These are phyloP conservation scores for Cytospora leucostoma DNA, from an alignment of 2,329 filamentous ascomycete genomes.

Conservation along the genomic window DNA sequence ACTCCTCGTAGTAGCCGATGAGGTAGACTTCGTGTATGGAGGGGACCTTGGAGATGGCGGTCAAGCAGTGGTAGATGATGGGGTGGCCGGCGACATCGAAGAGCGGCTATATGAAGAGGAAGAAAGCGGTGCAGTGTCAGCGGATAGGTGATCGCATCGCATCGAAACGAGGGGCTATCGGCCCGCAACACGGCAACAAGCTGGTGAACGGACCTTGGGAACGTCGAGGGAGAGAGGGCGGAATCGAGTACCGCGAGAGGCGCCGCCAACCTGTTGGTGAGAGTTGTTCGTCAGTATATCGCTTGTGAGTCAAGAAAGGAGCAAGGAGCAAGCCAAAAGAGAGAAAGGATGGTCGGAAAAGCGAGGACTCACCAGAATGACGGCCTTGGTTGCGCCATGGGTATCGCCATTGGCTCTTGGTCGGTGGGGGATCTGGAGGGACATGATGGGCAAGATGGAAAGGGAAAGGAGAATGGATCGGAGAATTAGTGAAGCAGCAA, in stretches of 20 bases:
- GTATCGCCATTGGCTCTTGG: slow-evolving; percentile 49
- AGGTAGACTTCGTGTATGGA: slow-evolving; percentile 94
- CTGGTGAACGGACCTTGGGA: slow-evolving; percentile 71
- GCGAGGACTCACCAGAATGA: slow-evolving; percentile 77
- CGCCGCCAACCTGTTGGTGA: slow-evolving; percentile 76
- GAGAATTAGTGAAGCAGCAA: neutral
- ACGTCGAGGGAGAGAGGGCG: slow-evolving; percentile 92
- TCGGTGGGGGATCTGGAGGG: slow-evolving; percentile 58
- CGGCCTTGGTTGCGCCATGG: slow-evolving; percentile 77
- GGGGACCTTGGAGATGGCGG: slow-evolving; percentile 85
- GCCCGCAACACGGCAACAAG: slow-evolving; percentile 19
- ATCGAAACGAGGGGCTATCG: neutral
- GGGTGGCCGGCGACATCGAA: slow-evolving; percentile 98
- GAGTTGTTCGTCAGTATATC: slow-evolving; percentile 29
- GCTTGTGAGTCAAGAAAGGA: neutral
- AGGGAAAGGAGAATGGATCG: neutral
- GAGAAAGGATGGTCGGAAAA: neutral
- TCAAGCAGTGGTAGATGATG: slow-evolving; percentile 97
- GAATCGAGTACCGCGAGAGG: slow-evolving; percentile 93
- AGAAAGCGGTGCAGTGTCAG: slow-evolving; percentile 1
- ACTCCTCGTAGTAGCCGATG: slow-evolving; percentile 98
- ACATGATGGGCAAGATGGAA: slow-evolving; percentile 43
- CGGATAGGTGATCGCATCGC: neutral
- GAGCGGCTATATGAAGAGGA: slow-evolving; percentile 65
- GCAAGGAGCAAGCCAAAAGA: neutral